phyloP scores from a whole-genome alignment of 768 basidiomycete genomes.

The Fomitopsis serialis region DNA sequence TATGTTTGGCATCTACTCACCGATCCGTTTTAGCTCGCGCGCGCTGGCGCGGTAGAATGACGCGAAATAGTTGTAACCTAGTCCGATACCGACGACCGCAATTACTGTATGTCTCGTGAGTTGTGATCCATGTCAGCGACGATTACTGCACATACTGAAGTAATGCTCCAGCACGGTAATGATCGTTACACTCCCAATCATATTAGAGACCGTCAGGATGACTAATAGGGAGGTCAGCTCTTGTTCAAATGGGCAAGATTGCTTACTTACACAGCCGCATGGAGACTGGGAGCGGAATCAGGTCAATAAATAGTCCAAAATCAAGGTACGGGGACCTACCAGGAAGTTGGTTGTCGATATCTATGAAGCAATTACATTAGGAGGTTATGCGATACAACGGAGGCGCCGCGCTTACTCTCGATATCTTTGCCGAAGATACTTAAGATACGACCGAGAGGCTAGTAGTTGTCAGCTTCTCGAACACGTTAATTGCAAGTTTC shows the following conservation, averaged over 20 bases:
- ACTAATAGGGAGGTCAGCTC: constrained; percentile 27
- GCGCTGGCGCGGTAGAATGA: constrained; percentile 68
- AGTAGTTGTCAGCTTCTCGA: background rate
- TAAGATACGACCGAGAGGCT: constrained; percentile 55
- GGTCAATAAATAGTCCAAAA: background rate
- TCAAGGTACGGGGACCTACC: constrained; percentile 28
- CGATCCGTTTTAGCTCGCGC: constrained; percentile 61
- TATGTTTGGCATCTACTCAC: constrained; percentile 15
- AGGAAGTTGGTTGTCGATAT: constrained; percentile 56
- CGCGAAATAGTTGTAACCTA: constrained; percentile 64
- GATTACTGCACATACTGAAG: constrained; percentile 40
- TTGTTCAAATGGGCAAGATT: background rate
- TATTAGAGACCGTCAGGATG: constrained; percentile 42
- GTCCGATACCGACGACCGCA: constrained; percentile 42
- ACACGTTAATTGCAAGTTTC: too few species aligned
- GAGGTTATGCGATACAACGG: background rate
- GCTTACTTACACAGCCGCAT: constrained; percentile 47
- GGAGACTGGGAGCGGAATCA: constrained; percentile 35
- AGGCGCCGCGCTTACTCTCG: constrained; percentile 36
- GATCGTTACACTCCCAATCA: constrained; percentile 47
- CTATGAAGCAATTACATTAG: constrained; percentile 23
- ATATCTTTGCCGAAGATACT: constrained; percentile 64
- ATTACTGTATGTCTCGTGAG: constrained; percentile 35
- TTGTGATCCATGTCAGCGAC: background rate
- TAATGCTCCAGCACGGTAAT: constrained; percentile 56